phyloP scores from a whole-genome alignment of 2,329 filamentous ascomycete genomes.

The Verticillium longisporum region DNA sequence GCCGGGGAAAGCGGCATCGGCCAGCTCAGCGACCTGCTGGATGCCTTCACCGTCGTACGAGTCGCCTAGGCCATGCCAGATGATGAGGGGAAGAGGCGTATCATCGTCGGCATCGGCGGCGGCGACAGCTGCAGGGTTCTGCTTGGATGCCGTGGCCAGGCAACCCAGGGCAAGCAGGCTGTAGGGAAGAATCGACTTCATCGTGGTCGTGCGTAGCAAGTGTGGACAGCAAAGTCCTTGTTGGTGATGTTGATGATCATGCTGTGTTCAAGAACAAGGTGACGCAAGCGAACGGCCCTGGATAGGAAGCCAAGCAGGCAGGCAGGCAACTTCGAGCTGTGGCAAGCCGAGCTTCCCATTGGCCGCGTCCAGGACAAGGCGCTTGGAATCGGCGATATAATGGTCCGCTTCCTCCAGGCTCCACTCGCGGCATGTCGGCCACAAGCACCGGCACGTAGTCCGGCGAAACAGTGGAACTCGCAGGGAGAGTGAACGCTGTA shows the following conservation, averaged over 20 bases:
- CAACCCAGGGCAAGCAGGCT: constrained; percentile 23
- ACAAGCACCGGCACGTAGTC: neutral
- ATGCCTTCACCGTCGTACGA: constrained; percentile 72
- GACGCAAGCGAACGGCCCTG: neutral
- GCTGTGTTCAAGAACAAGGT: neutral
- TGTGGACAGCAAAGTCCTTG: neutral
- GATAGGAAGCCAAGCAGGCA: constrained; percentile 7
- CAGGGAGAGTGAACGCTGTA: neutral
- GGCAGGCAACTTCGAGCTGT: neutral
- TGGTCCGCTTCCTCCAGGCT: neutral
- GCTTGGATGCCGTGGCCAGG: constrained; percentile 11
- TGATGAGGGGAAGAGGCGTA: constrained; percentile 78
- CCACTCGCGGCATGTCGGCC: neutral
- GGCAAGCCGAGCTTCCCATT: constrained; percentile 10
- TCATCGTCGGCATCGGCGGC: constrained; percentile 35
- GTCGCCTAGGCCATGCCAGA: constrained; percentile 86
- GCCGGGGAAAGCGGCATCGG: constrained; percentile 67
- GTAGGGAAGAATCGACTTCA: constrained; percentile 24
- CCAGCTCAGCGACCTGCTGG: constrained; percentile 62
- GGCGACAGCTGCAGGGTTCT: neutral
- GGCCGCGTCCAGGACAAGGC: constrained; percentile 1
- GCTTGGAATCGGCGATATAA: neutral
- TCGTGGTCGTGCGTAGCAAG: constrained; percentile 9
- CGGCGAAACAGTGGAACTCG: neutral
- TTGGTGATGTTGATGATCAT: neutral